A percentile compares a stretch with the other conserved stretches of the same genome.
Conservation (phyloP, 768 basidiomycete species). For the Auricularia cornea region DNA sequence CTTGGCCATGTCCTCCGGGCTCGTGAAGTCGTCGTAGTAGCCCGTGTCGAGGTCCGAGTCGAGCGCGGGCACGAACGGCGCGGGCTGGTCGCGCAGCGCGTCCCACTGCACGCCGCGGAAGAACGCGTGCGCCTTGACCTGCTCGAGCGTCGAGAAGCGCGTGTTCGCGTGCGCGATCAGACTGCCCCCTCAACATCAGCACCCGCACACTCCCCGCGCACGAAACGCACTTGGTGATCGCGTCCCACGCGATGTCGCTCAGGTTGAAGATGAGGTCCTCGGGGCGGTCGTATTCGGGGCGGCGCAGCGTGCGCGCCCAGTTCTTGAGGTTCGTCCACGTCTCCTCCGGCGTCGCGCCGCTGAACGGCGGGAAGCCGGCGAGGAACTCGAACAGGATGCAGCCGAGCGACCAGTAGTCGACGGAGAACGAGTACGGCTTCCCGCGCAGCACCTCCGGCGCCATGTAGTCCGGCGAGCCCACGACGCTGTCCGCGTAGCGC, state of each 20-base stretch:
- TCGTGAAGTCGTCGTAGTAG: constrained; percentile 89
- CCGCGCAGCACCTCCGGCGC: constrained; percentile 89
- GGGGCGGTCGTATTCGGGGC: constrained; percentile 91
- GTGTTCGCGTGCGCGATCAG: constrained; percentile 82
- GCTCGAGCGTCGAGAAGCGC: constrained; percentile 64
- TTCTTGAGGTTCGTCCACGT: constrained; percentile 99
- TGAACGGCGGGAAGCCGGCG: constrained; percentile 96
- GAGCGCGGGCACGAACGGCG: constrained; percentile 91
- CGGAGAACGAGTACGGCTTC: constrained; percentile 90
- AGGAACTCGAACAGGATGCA: constrained; percentile 98
- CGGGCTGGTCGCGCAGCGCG: constrained; percentile 59
- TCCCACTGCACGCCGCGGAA: constrained; percentile 73
- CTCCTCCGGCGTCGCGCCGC: constrained; percentile 89
- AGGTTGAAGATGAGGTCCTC: constrained; percentile 97
- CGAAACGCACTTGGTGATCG: constrained; percentile 62
- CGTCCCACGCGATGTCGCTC: constrained; percentile 88
- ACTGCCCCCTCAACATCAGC: constrained; percentile 27
- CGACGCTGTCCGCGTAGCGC: constrained; percentile 93
- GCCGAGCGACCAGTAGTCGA: constrained; percentile 97
- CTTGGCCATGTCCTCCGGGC: constrained; percentile 92
- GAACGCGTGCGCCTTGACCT: constrained; percentile 75
- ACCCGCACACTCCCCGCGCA: neutral
- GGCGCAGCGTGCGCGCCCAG: constrained; percentile 85
- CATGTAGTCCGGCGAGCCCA: constrained; percentile 99
- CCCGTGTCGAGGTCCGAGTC: constrained; percentile 94